Conservation (phyloP, 2,329 filamentous ascomycete genomes). For the Aspergillus aculeatinus region DNA sequence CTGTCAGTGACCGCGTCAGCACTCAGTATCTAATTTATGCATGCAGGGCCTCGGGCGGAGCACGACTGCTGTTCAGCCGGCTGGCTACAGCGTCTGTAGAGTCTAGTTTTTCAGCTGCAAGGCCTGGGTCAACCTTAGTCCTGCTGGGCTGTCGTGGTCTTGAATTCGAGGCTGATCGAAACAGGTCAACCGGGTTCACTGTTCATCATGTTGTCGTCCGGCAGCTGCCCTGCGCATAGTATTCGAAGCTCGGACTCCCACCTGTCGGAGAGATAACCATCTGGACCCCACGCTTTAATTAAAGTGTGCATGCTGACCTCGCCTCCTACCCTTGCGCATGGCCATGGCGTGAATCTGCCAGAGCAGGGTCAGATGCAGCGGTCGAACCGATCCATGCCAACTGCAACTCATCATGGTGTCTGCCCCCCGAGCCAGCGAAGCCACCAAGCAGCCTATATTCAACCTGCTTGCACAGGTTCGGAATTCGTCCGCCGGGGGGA, state of each 20-base stretch:
- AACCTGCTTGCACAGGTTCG: not conserved
- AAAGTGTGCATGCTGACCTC: not conserved
- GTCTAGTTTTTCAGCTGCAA: not conserved
- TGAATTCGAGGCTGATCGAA: not conserved
- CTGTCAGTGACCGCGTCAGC: slow-evolving; percentile 2
- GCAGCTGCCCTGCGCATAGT: not conserved
- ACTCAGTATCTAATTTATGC: slow-evolving; percentile 1
- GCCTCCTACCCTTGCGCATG: not conserved
- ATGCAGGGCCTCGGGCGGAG: not conserved
- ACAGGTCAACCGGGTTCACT: not conserved
- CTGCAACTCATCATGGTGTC: not conserved
- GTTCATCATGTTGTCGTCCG: not conserved
- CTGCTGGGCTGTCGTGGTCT: not conserved
- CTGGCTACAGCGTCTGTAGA: not conserved
- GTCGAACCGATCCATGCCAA: not conserved
- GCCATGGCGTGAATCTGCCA: not conserved
- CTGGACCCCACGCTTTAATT: not conserved
- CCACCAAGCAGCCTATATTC: not conserved
- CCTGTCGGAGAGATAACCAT: not conserved
- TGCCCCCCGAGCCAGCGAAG: not conserved
- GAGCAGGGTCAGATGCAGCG: not conserved
- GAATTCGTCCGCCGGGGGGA: not conserved
- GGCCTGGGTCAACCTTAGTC: too few species aligned
- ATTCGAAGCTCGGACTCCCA: not conserved
- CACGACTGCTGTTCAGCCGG: not conserved